Conservation (phyloP, 1,284 basidiomycete genomes). For the Hymenochaete sp. region DNA sequence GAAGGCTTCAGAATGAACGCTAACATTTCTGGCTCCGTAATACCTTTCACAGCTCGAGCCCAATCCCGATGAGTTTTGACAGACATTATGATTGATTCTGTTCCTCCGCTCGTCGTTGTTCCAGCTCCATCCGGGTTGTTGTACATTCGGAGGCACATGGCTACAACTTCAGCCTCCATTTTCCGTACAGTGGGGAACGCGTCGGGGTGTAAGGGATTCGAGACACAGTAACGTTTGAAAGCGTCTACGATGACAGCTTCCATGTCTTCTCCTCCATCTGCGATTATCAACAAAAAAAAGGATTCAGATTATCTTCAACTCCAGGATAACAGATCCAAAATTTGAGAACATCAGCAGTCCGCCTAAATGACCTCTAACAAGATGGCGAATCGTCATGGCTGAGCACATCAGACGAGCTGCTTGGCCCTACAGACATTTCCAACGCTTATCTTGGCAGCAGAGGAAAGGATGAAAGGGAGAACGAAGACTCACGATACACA, state of each 20-base stretch:
- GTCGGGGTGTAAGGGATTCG: constrained; percentile 93
- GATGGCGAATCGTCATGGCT: no score
- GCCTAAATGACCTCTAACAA: no score
- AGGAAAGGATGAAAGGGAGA: constrained; percentile 1
- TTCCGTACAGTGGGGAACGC: constrained; percentile 92
- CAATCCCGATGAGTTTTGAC: constrained; percentile 93
- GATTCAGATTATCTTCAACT: no score
- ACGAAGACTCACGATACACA: constrained; percentile 67
- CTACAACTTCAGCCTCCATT: constrained; percentile 96
- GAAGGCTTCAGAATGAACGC: constrained; percentile 23
- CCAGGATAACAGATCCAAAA: no score
- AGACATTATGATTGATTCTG: constrained; percentile 93
- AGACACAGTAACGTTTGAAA: constrained; percentile 63
- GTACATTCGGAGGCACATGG: constrained; percentile 88
- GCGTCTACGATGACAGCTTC: constrained; percentile 63
- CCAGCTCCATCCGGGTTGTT: constrained; percentile 82
- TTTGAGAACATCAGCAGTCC: no score
- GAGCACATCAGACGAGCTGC: no score
- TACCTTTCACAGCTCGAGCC: constrained; percentile 78
- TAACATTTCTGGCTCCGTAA: constrained; percentile 89
- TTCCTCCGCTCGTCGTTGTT: constrained; percentile 91
- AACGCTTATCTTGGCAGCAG: no score
- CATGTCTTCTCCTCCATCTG: constrained; percentile 80
- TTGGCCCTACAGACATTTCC: no score
- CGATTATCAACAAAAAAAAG: no score